Evolutionary conservation across 371 early-diverging fungal species (phyloP).

Genomic region (Circinella minor): DNA sequence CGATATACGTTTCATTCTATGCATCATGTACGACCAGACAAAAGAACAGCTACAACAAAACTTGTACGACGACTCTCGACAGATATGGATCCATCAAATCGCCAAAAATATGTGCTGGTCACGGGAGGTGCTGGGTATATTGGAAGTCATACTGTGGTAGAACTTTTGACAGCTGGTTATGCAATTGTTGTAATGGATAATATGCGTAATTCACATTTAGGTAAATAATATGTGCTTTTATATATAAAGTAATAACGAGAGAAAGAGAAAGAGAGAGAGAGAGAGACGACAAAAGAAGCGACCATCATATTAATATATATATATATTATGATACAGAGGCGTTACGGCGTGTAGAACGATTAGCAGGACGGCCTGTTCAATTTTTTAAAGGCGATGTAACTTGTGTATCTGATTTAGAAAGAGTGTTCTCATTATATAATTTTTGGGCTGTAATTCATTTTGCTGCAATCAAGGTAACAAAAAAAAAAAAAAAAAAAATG

Average conservation of each 20-base stretch:
- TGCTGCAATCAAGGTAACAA: constrained; percentile 78
- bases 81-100: constrained; percentile 23
- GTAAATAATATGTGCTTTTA: constrained; percentile 22
- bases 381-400: constrained; percentile 52
- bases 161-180: constrained; percentile 72
- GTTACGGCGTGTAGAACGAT: constrained; percentile 45
- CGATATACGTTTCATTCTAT: constrained; percentile 21
- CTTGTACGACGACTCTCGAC: constrained; percentile 16
- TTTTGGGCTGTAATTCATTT: constrained; percentile 88
- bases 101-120: constrained; percentile 70
- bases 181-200: constrained; percentile 85
- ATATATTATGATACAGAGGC: constrained; percentile 50
- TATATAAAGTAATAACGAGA: too few species aligned
- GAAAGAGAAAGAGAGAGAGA: background rate
- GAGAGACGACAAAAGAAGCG: background rate
- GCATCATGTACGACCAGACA: constrained; percentile 5
- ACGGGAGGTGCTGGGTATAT: constrained; percentile 94
- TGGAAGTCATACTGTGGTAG: constrained; percentile 87
- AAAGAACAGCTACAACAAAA: constrained; percentile 5
- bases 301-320: background rate
- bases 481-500: background rate
- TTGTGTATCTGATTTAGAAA: constrained; percentile 49
- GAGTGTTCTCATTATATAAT: constrained; percentile 67
- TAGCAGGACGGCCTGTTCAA: constrained; percentile 45
- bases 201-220: constrained; percentile 66